A percentile compares a stretch with the other conserved stretches of the same genome.
phyloP scores from a whole-genome alignment of 1,284 basidiomycete species.

The Ustilago shanxiensis region DNA sequence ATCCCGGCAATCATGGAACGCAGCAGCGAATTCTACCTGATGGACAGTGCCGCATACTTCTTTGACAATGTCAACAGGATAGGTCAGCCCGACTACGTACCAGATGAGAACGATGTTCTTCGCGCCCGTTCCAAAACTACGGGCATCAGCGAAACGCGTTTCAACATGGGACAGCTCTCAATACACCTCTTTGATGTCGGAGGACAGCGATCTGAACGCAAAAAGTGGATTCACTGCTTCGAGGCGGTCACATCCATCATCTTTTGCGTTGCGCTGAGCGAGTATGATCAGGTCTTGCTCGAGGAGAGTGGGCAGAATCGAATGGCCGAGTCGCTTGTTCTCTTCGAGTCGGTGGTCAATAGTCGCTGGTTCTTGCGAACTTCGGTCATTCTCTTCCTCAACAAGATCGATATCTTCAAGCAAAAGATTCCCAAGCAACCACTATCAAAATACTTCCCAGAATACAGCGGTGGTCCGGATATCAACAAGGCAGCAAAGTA shows the following conservation, averaged over 20 bases:
- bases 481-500: constrained; percentile 99
- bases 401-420: constrained; percentile 97
- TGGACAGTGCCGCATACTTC: constrained; percentile 96
- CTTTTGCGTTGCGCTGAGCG: constrained; percentile 69
- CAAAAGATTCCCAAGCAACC: constrained; percentile 82
- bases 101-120: constrained; percentile 89
- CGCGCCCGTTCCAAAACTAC: constrained; percentile 90
- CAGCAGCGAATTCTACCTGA: constrained; percentile 89
- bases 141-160: constrained; percentile 87
- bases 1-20: constrained; percentile 88
- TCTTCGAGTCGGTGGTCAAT: constrained; percentile 97
- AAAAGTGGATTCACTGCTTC: constrained; percentile 70
- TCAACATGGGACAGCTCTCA: constrained; percentile 71
- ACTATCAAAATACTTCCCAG: constrained; percentile 89
- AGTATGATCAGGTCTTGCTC: constrained; percentile 63
- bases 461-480: constrained; percentile 89
- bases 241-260: constrained; percentile 67
- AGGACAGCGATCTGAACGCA: constrained; percentile 66
- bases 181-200: constrained; percentile 69
- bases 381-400: constrained; percentile 83
- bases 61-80: constrained; percentile 88
- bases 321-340: constrained; percentile 90
- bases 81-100: constrained; percentile 82
- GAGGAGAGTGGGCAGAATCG: constrained; percentile 77
- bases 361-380: constrained; percentile 88